Percentiles rank a stretch among this genome's conserved stretches.
Conservation (phyloP, 208 protist genomes). For the Leishmania aethiopica region DNA sequence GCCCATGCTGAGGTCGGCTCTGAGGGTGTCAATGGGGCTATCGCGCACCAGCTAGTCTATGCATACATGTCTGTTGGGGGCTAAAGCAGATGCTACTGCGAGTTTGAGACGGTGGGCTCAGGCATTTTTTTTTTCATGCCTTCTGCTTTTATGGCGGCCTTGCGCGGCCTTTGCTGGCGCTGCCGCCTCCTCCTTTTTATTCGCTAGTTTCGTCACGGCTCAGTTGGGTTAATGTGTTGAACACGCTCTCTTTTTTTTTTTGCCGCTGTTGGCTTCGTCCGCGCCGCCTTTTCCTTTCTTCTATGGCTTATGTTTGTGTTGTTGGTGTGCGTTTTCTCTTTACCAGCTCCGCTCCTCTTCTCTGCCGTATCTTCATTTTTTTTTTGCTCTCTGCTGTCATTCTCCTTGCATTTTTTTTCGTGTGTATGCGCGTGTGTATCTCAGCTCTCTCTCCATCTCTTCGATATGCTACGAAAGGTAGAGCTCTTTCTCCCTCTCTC, state of each 20-base stretch:
- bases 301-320: neutral
- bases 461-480: neutral
- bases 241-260: too few species aligned
- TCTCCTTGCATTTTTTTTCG: neutral
- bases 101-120: neutral
- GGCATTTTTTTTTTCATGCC: neutral
- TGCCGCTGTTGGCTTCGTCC: neutral
- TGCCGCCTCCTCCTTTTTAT: neutral
- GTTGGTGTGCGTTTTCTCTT: neutral
- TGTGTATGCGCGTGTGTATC: neutral
- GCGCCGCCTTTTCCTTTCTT: neutral
- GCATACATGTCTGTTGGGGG: neutral
- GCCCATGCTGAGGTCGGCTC: too few species aligned
- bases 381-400: neutral
- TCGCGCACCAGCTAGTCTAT: neutral
- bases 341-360: neutral
- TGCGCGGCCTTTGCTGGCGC: neutral
- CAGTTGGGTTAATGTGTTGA: neutral
- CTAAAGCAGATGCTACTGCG: neutral
- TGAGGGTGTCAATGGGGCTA: neutral
- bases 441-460: neutral
- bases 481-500: conserved; percentile 15
- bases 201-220: conserved; percentile 1
- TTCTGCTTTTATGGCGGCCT: neutral
- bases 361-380: neutral